Percentiles rank a stretch among this genome's conserved stretches.
These are phyloP conservation scores for Lactarius sanguifluus DNA, from an alignment of 768 basidiomycete genomes.

Conservation along the genomic window DNA sequence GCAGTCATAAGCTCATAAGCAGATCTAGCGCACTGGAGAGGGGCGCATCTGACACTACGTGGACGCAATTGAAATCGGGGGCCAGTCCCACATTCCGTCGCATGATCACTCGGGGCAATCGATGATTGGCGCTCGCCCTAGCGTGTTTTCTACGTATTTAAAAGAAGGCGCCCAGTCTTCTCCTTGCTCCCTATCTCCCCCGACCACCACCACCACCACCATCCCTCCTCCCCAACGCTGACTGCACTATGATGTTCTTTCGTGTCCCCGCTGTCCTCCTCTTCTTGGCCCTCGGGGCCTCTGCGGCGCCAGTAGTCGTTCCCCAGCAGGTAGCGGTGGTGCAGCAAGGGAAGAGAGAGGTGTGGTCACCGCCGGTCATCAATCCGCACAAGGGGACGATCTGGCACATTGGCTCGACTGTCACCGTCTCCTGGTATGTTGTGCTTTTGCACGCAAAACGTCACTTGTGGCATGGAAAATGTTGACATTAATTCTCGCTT, in stretches of 20 bases:
- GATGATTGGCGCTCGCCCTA: not conserved
- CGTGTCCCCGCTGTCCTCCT: constrained; percentile 4
- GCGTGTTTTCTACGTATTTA: not conserved
- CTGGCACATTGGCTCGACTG: constrained; percentile 50
- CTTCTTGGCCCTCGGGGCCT: not conserved
- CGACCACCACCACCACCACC: not conserved
- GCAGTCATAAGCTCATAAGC: too few relatives aligned
- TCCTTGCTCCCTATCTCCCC: not conserved
- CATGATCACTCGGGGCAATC: not conserved
- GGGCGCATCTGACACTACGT: not conserved
- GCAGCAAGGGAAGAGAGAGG: constrained; percentile 30
- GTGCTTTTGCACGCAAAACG: not conserved
- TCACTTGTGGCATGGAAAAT: not conserved
- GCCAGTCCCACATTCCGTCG: not conserved
- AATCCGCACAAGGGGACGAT: constrained; percentile 46
- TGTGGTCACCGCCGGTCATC: constrained; percentile 52
- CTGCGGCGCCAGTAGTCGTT: not conserved
- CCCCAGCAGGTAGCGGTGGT: not conserved
- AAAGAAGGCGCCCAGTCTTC: not conserved
- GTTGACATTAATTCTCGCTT: not conserved
- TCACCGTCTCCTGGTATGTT: constrained; percentile 55
- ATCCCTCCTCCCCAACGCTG: not conserved
- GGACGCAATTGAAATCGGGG: constrained; percentile 1
- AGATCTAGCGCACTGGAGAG: not conserved
- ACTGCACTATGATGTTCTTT: constrained; percentile 1